Evolutionary conservation across 83 land plant species (phyloP).

Genomic region (Larix sibirica): DNA sequence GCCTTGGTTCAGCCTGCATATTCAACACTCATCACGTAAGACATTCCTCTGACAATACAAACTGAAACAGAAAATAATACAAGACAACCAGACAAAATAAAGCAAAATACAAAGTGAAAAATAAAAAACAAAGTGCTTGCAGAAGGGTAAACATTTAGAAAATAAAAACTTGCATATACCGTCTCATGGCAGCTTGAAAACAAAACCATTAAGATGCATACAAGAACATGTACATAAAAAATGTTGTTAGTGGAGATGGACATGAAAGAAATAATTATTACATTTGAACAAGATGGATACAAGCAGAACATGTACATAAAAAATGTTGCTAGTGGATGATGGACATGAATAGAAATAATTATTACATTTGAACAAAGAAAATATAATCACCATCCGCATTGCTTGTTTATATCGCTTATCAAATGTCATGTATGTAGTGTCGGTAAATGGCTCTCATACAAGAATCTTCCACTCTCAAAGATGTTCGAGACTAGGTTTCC

Average conservation of each 20-base stretch:
- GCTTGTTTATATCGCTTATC: too few relatives aligned
- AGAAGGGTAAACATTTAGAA: neutral
- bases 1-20: slow-evolving; percentile 80
- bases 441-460: too few relatives aligned
- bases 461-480: too few relatives aligned
- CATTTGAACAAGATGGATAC: too few relatives aligned
- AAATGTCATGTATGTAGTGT: too few relatives aligned
- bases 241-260: too few relatives aligned
- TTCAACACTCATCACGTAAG: neutral
- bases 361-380: too few relatives aligned
- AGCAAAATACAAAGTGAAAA: neutral
- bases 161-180: neutral
- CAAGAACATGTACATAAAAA: too few relatives aligned
- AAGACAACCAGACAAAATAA: neutral
- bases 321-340: neutral
- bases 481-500: too few relatives aligned
- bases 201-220: neutral
- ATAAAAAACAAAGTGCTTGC: neutral
- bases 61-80: neutral
- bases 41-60: neutral
- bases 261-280: too few relatives aligned
- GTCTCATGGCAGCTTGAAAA: neutral
- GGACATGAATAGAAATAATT: too few relatives aligned
- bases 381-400: too few relatives aligned
- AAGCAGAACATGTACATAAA: neutral